A percentile compares a stretch with the other conserved stretches of the same genome.
Evolutionary conservation across 371 early-diverging fungal species (phyloP).

Genomic region (Dipsacomyces acuminosporus): DNA sequence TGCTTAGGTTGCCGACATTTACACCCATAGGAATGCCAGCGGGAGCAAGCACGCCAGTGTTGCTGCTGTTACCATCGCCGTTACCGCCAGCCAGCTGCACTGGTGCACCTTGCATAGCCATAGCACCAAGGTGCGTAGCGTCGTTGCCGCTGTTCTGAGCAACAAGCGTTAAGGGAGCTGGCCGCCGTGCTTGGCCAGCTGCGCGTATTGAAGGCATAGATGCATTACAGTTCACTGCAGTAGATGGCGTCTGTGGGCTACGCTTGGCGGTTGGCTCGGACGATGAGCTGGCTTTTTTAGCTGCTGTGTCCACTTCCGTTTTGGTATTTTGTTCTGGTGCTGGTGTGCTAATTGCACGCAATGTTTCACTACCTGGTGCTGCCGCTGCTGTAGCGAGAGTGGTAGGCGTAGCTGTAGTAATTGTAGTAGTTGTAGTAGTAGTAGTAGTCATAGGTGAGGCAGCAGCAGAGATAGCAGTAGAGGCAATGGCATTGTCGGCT

Average conservation of each 20-base stretch:
- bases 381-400: too few species aligned
- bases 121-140: background rate
- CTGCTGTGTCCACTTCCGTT: too few species aligned
- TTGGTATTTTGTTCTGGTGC: too few species aligned
- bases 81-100: background rate
- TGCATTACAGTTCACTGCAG: too few species aligned
- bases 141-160: background rate
- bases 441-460: slow-evolving; percentile 4
- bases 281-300: too few species aligned
- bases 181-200: slow-evolving; percentile 9
- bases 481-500: background rate
- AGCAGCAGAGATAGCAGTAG: slow-evolving; percentile 8
- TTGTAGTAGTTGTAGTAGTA: too few species aligned
- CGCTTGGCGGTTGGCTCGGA: too few species aligned
- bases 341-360: too few species aligned
- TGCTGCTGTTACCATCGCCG: background rate
- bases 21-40: background rate
- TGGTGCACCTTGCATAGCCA: background rate
- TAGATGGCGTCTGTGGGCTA: too few species aligned
- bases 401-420: too few species aligned
- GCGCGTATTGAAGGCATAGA: too few species aligned
- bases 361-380: too few species aligned
- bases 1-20: background rate
- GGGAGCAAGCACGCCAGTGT: background rate
- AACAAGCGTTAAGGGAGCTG: slow-evolving; percentile 30